Base-by-base conservation (phyloP, 2,329 filamentous ascomycete species). In the Zymoseptoria tritici region DNA sequence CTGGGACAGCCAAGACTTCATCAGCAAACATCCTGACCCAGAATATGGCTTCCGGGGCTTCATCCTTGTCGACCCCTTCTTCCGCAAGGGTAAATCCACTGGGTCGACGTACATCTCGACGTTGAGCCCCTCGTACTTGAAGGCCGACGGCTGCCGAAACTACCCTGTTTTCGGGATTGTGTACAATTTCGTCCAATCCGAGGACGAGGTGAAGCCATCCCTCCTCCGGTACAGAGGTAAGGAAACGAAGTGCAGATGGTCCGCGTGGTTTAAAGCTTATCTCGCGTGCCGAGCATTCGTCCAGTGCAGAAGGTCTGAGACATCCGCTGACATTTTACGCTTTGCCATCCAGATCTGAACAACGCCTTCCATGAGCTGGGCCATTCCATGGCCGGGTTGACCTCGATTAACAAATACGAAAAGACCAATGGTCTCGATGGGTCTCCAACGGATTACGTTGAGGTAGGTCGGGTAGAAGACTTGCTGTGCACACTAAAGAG, bases 51-150 rank as follows among this genome's bases (percentile, higher is more conserved):
- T 46, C 36, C 36, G 36, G 1, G 62, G 62, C 16, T 62, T 57
- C 46, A 36, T 64, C 2, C 62, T 62, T 26, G 55, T 64, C 3
- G 62, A 64, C 36, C 54, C 61, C 9, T 63, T 53, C 50, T 29
- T 49, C 42, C 50, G 54, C 24, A 42, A 31, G 1, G 57, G 52
- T 49, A 11, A 22, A 20, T 21, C 49, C 9, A 36, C 51, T 11
- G 49, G 56, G 6, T 46, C 36, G 7, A 60, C 57, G 8, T 62
- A 55, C 46, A 51, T 54, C 51, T 1, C 49, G 6, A 54, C 60
- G 2, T 26, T 59, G 16, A 52, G 58, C 3, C 51, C 56, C 9
- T 58, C 57, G 36, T 60, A 59, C 22, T n/a, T 11, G 19, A 31
- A 55, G 13, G 31, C 19, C 4, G 49, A 60, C 26, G 61, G 61